A percentile compares a stretch with the other conserved stretches of the same genome.
phyloP scores from a whole-genome alignment of 192 early-diverging fungal genomes.

The Backusella sp. region DNA sequence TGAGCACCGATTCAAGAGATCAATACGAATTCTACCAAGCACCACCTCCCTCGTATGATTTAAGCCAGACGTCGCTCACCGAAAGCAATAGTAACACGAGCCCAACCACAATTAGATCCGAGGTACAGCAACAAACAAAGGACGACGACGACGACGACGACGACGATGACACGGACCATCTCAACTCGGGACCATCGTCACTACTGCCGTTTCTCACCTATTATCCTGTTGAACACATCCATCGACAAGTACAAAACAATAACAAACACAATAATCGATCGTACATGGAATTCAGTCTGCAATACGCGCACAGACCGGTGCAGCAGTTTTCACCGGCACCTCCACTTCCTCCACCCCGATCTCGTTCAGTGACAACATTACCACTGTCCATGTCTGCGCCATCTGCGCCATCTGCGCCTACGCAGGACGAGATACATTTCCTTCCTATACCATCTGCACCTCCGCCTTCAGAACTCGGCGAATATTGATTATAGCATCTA shows the following conservation, averaged over 20 bases:
- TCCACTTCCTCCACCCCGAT: background rate
- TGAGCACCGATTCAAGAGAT: background rate
- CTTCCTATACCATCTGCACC: constrained; percentile 8
- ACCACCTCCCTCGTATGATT: background rate
- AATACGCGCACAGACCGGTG: background rate
- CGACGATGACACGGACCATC: background rate
- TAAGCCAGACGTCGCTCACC: background rate
- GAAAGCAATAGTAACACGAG: background rate
- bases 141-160: background rate
- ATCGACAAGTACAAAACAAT: background rate
- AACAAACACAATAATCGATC: background rate
- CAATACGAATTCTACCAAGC: background rate
- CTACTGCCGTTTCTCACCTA: background rate
- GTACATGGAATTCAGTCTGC: background rate
- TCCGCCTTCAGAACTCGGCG: background rate
- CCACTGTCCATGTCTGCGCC: background rate
- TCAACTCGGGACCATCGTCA: background rate
- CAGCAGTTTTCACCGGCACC: background rate
- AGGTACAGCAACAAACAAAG: background rate
- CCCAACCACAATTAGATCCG: background rate
- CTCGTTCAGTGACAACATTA: background rate
- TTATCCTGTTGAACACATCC: background rate
- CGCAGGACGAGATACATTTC: background rate
- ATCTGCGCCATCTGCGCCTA: background rate
- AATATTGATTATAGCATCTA: no score